phyloP scores from a whole-genome alignment of 1,284 basidiomycete genomes.

The Leccinum insigne region DNA sequence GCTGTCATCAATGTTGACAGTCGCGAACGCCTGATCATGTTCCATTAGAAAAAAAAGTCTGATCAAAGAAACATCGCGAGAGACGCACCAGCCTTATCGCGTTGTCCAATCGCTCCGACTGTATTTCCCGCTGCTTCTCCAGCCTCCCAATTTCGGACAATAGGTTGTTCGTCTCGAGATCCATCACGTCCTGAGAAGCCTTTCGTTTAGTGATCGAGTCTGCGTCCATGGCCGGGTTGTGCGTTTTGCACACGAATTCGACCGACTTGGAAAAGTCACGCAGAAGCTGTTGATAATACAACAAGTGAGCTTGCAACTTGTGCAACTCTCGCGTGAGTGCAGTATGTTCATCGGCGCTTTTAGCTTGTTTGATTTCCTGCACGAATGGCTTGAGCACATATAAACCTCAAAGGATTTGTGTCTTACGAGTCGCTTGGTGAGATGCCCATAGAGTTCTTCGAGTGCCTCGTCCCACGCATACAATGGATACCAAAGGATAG shows the following conservation, averaged over 20 bases:
- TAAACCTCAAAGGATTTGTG: neutral
- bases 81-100: constrained; percentile 46
- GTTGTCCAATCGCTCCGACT: constrained; percentile 49
- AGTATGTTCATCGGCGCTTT: constrained; percentile 33
- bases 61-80: neutral
- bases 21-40: constrained; percentile 44
- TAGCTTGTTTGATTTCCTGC: constrained; percentile 43
- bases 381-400: constrained; percentile 1
- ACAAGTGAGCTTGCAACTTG: constrained; percentile 51
- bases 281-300: constrained; percentile 53
- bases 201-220: constrained; percentile 21
- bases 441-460: constrained; percentile 48
- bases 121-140: constrained; percentile 42
- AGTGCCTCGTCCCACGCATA: constrained; percentile 61
- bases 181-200: constrained; percentile 32
- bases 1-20: constrained; percentile 51
- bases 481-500: constrained; percentile 55
- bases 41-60: constrained; percentile 1
- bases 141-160: constrained; percentile 47
- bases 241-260: constrained; percentile 46
- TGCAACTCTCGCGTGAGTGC: constrained; percentile 50
- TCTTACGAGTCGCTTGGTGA: constrained; percentile 43
- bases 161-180: constrained; percentile 43
- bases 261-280: constrained; percentile 53
- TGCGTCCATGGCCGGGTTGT: constrained; percentile 42